Evolutionary conservation across 495 filamentous ascomycete genomes (phyloP), one percentile per base, ranked within the genome.

Genomic region (Penicillium bialowiezense): DNA sequence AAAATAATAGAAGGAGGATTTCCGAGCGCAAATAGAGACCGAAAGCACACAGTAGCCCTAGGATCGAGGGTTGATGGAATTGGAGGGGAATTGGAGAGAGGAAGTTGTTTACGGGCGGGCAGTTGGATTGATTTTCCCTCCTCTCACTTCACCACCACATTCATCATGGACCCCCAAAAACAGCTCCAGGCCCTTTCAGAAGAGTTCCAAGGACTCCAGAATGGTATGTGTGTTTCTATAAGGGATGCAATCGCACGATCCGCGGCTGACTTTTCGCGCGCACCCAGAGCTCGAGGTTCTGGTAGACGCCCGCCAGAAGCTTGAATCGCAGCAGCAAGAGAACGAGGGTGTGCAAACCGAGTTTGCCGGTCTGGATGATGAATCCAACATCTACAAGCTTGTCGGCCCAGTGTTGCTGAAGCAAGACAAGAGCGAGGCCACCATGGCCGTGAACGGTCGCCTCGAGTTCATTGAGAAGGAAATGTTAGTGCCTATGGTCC

Each of bases 381-480:
- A 85, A 53, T 84, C 92, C 51, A 88, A 85, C 42, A 95, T 99
- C 69, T 99, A 90, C 78, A 97, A 97, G 67, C 80, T 96, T 29
- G 82, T 96, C 42, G 93, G 93, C 1, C 93, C 93, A 0, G 88
- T 97, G 8, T 74, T 99, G 38, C 68, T 97, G 59, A 97, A 97
- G 74, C 95, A 97, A 67, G 93, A 97, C 10, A 89, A 86, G 59
- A 68, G 73, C 3, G 93, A 98, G 57, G 93, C 95, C 0, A 77
- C 85, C 40, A 85, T 89, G 80, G 89, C 90, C 5, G 95, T 98
- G 24, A 87, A 91, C 52, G 87, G 89, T 36, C 83, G 93, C 8
- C 67, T 98, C 46, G 90, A 95, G 49, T 97, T 91, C 54, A 98
- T 98, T 52, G 79, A 84, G 55, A 89, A 91, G 60, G 95, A 98